phyloP scores from a whole-genome alignment of 768 basidiomycete genomes.

The Infundibulicybe gibba region DNA sequence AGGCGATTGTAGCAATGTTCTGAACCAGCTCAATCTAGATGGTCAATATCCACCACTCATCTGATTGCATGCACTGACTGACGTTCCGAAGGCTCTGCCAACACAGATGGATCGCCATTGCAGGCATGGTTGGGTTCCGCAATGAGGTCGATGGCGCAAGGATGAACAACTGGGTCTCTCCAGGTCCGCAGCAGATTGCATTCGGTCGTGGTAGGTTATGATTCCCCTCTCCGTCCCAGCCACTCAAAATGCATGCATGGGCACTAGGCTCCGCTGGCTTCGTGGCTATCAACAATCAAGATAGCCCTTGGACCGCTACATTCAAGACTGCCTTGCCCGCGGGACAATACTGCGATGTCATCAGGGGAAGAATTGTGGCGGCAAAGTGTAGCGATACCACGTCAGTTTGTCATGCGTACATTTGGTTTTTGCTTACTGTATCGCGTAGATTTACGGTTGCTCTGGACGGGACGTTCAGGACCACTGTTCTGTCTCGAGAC shows the following conservation, averaged over 20 bases:
- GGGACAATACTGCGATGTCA: conserved; percentile 66
- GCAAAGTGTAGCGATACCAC: too few species aligned
- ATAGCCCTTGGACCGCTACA: conserved; percentile 48
- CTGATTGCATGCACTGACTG: conserved; percentile 50
- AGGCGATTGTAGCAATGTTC: too few species aligned
- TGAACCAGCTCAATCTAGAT: too few species aligned
- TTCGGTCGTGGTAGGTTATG: conserved; percentile 52
- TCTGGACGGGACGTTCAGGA: conserved; percentile 44
- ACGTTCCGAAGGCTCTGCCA: conserved; percentile 62
- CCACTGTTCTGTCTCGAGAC: conserved; percentile 44
- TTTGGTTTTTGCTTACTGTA: not conserved
- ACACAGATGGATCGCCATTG: conserved; percentile 55
- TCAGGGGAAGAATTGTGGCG: conserved; percentile 52
- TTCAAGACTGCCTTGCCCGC: conserved; percentile 56
- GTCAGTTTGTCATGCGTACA: conserved; percentile 30
- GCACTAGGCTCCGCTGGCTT: conserved; percentile 49
- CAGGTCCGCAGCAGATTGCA: conserved; percentile 56
- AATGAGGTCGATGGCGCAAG: too few species aligned
- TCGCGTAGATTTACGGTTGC: conserved; percentile 40
- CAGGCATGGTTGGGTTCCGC: too few species aligned
- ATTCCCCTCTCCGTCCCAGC: not conserved
- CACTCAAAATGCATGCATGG: not conserved
- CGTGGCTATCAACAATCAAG: conserved; percentile 65
- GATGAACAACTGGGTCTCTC: too few species aligned
- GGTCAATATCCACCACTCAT: conserved; percentile 36